These are phyloP conservation scores for Aspergillus asperescens DNA, from an alignment of 495 filamentous ascomycete genomes.

Conservation along the genomic window DNA sequence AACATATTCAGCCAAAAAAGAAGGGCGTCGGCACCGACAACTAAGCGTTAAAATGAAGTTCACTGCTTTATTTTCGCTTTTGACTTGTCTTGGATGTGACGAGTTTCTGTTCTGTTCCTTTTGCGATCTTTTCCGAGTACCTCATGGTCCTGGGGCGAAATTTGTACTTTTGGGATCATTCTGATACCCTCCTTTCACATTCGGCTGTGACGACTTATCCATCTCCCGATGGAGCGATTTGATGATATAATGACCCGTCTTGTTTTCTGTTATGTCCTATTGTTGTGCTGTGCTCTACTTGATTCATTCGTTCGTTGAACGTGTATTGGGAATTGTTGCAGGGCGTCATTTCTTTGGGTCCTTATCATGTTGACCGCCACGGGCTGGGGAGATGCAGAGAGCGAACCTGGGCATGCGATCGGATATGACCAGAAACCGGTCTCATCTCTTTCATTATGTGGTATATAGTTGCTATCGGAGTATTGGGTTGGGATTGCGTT, in stretches of 20 bases:
- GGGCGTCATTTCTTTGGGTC: not conserved
- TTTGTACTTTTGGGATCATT: slow-evolving; percentile 15
- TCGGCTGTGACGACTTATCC: not conserved
- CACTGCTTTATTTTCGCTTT: slow-evolving; percentile 12
- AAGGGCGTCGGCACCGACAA: slow-evolving; percentile 44
- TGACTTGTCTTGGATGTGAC: not conserved
- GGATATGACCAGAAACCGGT: slow-evolving; percentile 6
- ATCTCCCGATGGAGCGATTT: slow-evolving; percentile 17
- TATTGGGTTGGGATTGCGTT: not conserved
- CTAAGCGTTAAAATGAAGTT: slow-evolving; percentile 23
- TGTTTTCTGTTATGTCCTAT: slow-evolving; percentile 9
- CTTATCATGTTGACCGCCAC: not conserved
- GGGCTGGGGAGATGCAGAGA: not conserved
- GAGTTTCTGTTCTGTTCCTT: not conserved
- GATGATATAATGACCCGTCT: slow-evolving; percentile 27
- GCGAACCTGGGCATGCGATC: slow-evolving; percentile 9
- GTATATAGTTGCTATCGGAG: slow-evolving; percentile 7
- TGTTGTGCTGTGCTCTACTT: not conserved
- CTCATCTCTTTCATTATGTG: not conserved
- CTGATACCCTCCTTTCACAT: slow-evolving; percentile 3
- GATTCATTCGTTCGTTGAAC: not conserved
- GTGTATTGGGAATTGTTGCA: slow-evolving; percentile 1
- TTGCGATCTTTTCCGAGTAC: slow-evolving; percentile 1
- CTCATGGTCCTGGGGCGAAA: not conserved
- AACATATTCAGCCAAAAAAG: slow-evolving; percentile 47